These are phyloP conservation scores for Daldinia decipiens DNA, from an alignment of 495 filamentous ascomycete genomes.

Conservation along the genomic window DNA sequence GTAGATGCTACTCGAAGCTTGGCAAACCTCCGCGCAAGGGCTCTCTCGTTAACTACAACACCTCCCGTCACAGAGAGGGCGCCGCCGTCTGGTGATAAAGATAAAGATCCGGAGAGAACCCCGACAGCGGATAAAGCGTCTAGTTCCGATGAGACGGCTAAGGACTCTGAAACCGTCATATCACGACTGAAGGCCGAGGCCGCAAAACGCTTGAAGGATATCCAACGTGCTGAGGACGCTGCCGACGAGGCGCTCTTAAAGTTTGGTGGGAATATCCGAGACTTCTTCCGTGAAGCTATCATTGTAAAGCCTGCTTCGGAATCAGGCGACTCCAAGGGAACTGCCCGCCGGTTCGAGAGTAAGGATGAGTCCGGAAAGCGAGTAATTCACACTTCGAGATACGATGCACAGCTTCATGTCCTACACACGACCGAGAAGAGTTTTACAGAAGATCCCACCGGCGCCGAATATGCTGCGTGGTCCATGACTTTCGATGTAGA, in stretches of 20 bases:
- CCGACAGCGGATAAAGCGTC: slow-evolving; percentile 54
- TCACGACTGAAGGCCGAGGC: slow-evolving; percentile 86
- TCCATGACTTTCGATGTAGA: slow-evolving; percentile 80
- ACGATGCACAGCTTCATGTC: slow-evolving; percentile 95
- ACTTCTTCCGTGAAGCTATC: slow-evolving; percentile 92
- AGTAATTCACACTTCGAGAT: slow-evolving; percentile 90
- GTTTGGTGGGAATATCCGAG: slow-evolving; percentile 89
- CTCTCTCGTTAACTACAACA: slow-evolving; percentile 70
- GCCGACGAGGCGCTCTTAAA: slow-evolving; percentile 95
- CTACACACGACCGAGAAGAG: slow-evolving; percentile 87
- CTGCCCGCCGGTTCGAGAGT: slow-evolving; percentile 84
- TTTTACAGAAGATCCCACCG: slow-evolving; percentile 83
- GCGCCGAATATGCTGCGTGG: slow-evolving; percentile 79
- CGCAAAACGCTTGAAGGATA: slow-evolving; percentile 84
- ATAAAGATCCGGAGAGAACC: slow-evolving; percentile 53
- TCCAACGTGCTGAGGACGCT: slow-evolving; percentile 95
- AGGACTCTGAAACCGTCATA: slow-evolving; percentile 79
- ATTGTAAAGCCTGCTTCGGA: slow-evolving; percentile 73
- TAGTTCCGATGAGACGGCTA: slow-evolving; percentile 62
- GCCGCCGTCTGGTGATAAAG: slow-evolving; percentile 45
- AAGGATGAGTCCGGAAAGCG: slow-evolving; percentile 89
- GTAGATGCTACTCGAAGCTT: slow-evolving; percentile 88
- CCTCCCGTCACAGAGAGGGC: slow-evolving; percentile 27
- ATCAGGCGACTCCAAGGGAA: slow-evolving; percentile 48
- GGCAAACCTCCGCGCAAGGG: slow-evolving; percentile 76